Percentiles rank a stretch among this genome's conserved stretches.
Evolutionary conservation across 1,284 basidiomycete species (phyloP).

Genomic region (Pterulicium gracile): DNA sequence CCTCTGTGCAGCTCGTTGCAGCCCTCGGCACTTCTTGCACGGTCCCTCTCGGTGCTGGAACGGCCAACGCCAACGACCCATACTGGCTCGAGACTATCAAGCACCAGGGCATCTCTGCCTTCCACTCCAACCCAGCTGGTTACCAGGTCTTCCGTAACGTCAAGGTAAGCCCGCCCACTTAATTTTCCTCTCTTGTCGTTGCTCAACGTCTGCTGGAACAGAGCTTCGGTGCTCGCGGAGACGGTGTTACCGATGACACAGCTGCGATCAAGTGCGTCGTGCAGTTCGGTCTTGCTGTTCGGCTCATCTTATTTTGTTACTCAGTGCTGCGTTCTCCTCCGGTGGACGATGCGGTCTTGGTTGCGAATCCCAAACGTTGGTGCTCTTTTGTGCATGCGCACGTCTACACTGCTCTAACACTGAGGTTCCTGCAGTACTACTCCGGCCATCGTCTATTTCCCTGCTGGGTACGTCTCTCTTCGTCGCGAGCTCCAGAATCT

Average conservation of each 20-base stretch:
- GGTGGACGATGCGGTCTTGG: slow-evolving; percentile 46
- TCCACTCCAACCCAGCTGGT: slow-evolving; percentile 35
- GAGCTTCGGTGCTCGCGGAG: slow-evolving; percentile 47
- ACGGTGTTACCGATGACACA: slow-evolving; percentile 62
- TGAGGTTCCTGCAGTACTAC: slow-evolving; percentile 23
- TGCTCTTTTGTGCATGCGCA: neutral
- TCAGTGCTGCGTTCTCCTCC: slow-evolving; percentile 36
- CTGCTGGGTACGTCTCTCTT: slow-evolving; percentile 14
- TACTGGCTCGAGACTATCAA: slow-evolving; percentile 64
- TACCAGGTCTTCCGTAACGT: slow-evolving; percentile 74
- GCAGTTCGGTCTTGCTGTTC: neutral
- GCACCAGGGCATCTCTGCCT: slow-evolving; percentile 46
- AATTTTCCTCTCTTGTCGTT: neutral
- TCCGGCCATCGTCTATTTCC: slow-evolving; percentile 49
- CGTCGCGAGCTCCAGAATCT: neutral
- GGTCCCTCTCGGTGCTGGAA: slow-evolving; percentile 32
- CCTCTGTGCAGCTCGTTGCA: too few species aligned
- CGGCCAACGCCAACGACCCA: slow-evolving; percentile 43
- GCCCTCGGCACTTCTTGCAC: slow-evolving; percentile 34
- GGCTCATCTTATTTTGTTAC: neutral
- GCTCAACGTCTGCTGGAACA: neutral
- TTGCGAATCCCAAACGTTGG: slow-evolving; percentile 20
- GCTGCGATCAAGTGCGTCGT: slow-evolving; percentile 9
- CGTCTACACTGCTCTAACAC: too few species aligned
- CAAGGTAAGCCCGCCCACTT: slow-evolving; percentile 21